Percentiles rank a stretch among this genome's conserved stretches.
Evolutionary conservation across 495 filamentous ascomycete species (phyloP).

Genomic region (Penicillium lividum): DNA sequence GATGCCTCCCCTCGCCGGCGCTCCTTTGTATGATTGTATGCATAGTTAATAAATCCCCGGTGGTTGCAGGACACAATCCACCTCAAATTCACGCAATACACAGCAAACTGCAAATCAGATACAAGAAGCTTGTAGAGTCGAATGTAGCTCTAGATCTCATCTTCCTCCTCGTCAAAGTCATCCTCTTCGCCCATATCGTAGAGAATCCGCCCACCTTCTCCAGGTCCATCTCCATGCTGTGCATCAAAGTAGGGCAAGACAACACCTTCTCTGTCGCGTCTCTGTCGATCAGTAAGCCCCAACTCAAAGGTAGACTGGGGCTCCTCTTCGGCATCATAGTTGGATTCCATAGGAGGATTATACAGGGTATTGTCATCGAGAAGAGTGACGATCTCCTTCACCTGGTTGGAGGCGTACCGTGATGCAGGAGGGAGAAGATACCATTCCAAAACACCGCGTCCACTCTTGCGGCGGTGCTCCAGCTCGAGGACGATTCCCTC

Average conservation of each 20-base stretch:
- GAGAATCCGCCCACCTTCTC: constrained; percentile 84
- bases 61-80: constrained; percentile 42
- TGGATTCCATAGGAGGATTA: constrained; percentile 44
- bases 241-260: constrained; percentile 96
- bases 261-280: constrained; percentile 78
- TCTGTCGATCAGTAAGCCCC: constrained; percentile 86
- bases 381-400: constrained; percentile 59
- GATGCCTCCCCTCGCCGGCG: background rate
- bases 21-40: constrained; percentile 44
- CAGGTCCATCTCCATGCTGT: constrained; percentile 74
- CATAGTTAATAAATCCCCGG: constrained; percentile 42
- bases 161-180: constrained; percentile 98
- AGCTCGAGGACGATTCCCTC: constrained; percentile 76
- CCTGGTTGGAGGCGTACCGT: constrained; percentile 33
- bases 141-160: constrained; percentile 73
- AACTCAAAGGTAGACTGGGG: constrained; percentile 77
- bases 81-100: constrained; percentile 17
- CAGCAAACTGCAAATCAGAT: constrained; percentile 6
- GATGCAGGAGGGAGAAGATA: constrained; percentile 64
- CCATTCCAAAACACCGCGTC: constrained; percentile 72
- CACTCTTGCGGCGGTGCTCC: constrained; percentile 80
- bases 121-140: background rate
- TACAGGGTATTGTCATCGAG: constrained; percentile 79
- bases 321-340: constrained; percentile 42
- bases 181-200: constrained; percentile 97